Conservation (phyloP, 306 rosid genomes). For the Quercus berberidifolia region DNA sequence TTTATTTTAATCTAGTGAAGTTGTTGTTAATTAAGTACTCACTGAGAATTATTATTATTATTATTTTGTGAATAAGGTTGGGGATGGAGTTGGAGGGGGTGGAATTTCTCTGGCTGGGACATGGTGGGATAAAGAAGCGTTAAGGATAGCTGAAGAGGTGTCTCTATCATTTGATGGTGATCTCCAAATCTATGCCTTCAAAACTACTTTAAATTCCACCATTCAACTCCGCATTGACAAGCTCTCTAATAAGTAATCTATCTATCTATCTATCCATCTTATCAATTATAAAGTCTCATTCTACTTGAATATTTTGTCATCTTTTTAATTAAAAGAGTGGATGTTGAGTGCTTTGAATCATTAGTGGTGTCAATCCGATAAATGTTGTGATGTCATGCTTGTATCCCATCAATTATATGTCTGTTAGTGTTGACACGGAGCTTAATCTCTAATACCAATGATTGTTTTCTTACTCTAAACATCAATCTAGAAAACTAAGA, state of each 20-base stretch:
- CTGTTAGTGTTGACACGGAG: not conserved
- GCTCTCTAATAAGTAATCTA: constrained; percentile 66
- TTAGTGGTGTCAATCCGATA: not conserved
- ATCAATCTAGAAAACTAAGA: not conserved
- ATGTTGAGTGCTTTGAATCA: not conserved
- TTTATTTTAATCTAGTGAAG: not conserved
- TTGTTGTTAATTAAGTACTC: not conserved
- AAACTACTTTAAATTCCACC: constrained; percentile 55
- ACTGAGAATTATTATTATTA: not conserved
- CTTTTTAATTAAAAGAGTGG: not conserved
- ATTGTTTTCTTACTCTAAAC: not conserved
- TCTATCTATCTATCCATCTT: not conserved
- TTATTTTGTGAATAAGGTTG: constrained; percentile 48
- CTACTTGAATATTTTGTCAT: not conserved
- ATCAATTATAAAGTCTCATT: too few species aligned
- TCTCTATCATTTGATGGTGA: constrained; percentile 63
- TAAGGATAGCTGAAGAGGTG: constrained; percentile 76
- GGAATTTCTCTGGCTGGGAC: constrained; percentile 84
- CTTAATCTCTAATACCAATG: not conserved
- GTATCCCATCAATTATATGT: not conserved
- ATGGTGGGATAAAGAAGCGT: constrained; percentile 91
- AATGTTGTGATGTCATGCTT: not conserved
- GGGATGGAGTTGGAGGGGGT: constrained; percentile 90
- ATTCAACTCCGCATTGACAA: constrained; percentile 82
- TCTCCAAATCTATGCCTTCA: constrained; percentile 76